These are phyloP conservation scores for Pichia californica DNA, from an alignment of 805 yeast genomes.

Conservation along the genomic window DNA sequence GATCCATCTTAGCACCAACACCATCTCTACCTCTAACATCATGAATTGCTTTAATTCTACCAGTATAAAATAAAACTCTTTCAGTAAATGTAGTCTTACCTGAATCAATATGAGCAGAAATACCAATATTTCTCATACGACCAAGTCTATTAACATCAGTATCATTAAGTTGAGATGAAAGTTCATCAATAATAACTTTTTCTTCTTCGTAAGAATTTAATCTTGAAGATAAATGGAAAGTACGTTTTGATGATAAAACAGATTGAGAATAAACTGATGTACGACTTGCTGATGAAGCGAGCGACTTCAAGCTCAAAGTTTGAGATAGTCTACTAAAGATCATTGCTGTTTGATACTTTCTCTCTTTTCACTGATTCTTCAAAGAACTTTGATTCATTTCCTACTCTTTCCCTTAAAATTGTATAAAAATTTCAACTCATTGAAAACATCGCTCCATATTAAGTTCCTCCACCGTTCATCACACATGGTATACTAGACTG, in stretches of 20 bases:
- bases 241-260: constrained; percentile 15
- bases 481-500: no score
- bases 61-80: constrained; percentile 92
- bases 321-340: constrained; percentile 7
- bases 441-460: no score
- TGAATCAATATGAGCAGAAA: constrained; percentile 96
- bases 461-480: no score
- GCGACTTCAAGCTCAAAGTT: constrained; percentile 7
- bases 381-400: no score
- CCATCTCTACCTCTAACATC: constrained; percentile 96
- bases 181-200: constrained; percentile 57
- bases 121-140: constrained; percentile 87
- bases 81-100: constrained; percentile 98
- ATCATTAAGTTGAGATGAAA: constrained; percentile 42
- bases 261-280: background rate
- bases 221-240: constrained; percentile 28
- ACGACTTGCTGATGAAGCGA: constrained; percentile 4
- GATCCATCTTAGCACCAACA: constrained; percentile 99
- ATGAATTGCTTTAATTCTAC: constrained; percentile 93
- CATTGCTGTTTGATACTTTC: background rate
- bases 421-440: no score
- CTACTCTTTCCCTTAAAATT: no score
- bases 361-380: no score
- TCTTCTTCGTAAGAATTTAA: constrained; percentile 61
- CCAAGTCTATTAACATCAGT: constrained; percentile 46